A percentile compares a stretch with the other conserved stretches of the same genome.
phyloP scores from a whole-genome alignment of 2,329 filamentous ascomycete species.

The Diaporthe capsici region DNA sequence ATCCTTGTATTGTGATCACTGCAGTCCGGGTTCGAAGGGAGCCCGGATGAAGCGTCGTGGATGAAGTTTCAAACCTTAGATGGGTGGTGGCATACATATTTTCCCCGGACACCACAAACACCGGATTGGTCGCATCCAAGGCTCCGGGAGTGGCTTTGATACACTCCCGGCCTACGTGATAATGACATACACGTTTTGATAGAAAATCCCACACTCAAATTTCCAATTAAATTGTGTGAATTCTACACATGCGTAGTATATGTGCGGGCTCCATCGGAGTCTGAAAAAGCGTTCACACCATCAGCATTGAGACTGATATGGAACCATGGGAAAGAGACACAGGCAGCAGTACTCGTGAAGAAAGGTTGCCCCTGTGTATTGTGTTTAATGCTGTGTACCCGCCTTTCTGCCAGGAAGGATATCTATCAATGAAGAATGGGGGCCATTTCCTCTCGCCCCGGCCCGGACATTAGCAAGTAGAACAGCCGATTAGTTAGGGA shows the following conservation, averaged over 20 bases:
- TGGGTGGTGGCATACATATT: neutral
- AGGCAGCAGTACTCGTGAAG: neutral
- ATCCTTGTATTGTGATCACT: neutral
- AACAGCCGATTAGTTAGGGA: neutral
- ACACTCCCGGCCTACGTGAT: neutral
- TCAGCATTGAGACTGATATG: neutral
- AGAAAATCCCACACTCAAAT: neutral
- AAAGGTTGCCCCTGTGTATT: slow-evolving; percentile 1
- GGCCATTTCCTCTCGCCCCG: neutral
- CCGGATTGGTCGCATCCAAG: neutral
- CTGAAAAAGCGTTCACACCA: neutral
- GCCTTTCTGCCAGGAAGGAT: neutral
- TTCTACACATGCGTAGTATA: neutral
- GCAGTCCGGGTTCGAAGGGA: neutral
- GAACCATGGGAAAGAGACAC: neutral
- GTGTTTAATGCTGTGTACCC: neutral
- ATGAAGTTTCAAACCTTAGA: neutral
- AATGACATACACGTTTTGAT: neutral
- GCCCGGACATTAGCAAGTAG: neutral
- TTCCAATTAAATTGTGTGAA: neutral
- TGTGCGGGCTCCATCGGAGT: neutral
- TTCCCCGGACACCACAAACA: neutral
- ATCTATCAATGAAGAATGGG: neutral
- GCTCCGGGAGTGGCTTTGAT: no score
- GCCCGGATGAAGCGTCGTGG: neutral